A percentile compares a stretch with the other conserved stretches of the same genome.
phyloP scores from a whole-genome alignment of 176 grass and related monocot species.

The Juncus inflexus region DNA sequence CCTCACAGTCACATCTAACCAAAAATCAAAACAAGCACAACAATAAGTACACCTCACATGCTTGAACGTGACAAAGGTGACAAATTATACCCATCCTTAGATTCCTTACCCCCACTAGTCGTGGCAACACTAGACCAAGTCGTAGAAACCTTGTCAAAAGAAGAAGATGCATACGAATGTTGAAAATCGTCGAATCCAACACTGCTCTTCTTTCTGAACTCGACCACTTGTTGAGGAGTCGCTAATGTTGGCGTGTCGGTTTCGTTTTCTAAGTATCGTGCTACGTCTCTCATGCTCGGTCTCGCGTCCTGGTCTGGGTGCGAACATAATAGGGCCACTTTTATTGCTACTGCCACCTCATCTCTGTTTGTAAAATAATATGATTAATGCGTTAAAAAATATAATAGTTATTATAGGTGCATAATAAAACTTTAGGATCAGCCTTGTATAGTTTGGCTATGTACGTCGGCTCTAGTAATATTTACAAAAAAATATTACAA shows the following conservation, averaged over 20 bases:
- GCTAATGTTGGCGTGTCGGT: conserved; percentile 5
- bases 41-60: background rate
- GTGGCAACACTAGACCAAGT: conserved; percentile 5
- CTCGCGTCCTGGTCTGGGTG: conserved; percentile 9
- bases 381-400: background rate
- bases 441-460: too few relatives aligned
- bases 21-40: too few relatives aligned
- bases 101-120: conserved; percentile 6
- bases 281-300: conserved; percentile 25
- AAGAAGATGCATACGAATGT: conserved; percentile 16
- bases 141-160: conserved; percentile 19
- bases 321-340: conserved; percentile 22
- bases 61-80: background rate
- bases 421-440: too few relatives aligned
- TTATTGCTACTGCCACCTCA: conserved; percentile 19
- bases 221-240: conserved; percentile 18
- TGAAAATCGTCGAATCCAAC: conserved; percentile 11
- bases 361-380: conserved; percentile 10
- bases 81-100: background rate
- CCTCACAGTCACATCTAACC: too few relatives aligned
- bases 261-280: conserved; percentile 9
- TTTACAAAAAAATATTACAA: too few relatives aligned
- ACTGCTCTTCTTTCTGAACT: conserved; percentile 14
- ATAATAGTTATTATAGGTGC: background rate
- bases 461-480: too few relatives aligned